phyloP scores from a whole-genome alignment of 495 filamentous ascomycete species.

The Hyaloscypha bicolor region DNA sequence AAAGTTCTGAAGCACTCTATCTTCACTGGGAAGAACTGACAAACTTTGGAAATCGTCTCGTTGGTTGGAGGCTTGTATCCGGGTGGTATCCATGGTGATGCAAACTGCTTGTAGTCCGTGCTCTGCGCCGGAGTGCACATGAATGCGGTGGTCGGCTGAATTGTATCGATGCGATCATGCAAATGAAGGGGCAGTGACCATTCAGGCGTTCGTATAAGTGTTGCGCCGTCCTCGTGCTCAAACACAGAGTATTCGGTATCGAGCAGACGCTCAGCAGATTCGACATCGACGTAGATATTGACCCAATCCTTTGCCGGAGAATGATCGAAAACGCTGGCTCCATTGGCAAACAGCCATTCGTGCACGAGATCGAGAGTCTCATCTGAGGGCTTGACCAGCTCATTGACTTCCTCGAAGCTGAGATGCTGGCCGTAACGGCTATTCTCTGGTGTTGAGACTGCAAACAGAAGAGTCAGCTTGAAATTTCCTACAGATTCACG shows the following conservation, averaged over 20 bases:
- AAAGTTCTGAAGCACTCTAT: constrained; percentile 56
- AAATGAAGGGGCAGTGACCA: constrained; percentile 58
- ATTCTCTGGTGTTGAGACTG: constrained; percentile 44
- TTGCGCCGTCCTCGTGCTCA: constrained; percentile 45
- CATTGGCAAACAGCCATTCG: constrained; percentile 50
- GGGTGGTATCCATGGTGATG: constrained; percentile 15
- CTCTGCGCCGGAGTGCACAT: constrained; percentile 37
- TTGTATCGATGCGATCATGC: constrained; percentile 60
- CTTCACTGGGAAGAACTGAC: constrained; percentile 33
- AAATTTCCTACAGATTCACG: neutral
- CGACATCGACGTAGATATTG: constrained; percentile 51
- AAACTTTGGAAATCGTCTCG: constrained; percentile 22
- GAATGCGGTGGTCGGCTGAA: constrained; percentile 71
- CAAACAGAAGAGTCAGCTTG: neutral
- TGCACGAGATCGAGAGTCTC: constrained; percentile 46
- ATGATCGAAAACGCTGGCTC: constrained; percentile 47
- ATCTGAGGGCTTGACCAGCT: constrained; percentile 37
- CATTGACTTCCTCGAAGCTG: constrained; percentile 40
- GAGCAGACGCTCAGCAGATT: constrained; percentile 58
- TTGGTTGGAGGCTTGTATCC: constrained; percentile 20
- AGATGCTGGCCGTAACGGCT: constrained; percentile 48
- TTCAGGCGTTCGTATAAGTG: constrained; percentile 40
- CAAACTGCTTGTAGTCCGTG: constrained; percentile 20
- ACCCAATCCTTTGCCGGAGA: constrained; percentile 51
- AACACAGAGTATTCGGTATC: constrained; percentile 62